phyloP scores from a whole-genome alignment of 164 flowering plant genomes.

The Santalum album region DNA sequence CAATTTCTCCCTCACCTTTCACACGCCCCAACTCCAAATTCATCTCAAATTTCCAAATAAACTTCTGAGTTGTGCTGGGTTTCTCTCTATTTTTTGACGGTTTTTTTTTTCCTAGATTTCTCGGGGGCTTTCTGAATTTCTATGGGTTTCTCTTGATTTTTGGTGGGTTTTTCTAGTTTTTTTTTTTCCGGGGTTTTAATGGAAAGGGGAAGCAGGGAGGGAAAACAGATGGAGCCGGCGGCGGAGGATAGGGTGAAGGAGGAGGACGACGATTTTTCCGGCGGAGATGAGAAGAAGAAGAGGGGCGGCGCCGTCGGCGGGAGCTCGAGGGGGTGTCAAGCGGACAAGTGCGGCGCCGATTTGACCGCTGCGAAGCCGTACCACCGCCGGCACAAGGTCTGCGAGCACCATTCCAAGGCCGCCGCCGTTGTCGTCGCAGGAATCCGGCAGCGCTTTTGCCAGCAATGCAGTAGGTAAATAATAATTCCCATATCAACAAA shows the following conservation, averaged over 20 bases:
- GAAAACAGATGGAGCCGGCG: too few species aligned
- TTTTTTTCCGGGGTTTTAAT: neutral
- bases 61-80: neutral
- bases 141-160: neutral
- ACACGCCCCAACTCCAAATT: neutral
- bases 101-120: neutral
- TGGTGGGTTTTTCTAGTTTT: too few species aligned
- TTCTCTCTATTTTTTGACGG: too few species aligned
- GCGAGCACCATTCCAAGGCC: slow-evolving; percentile 48
- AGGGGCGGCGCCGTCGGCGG: slow-evolving; percentile 7
- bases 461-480: slow-evolving; percentile 50
- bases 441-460: slow-evolving; percentile 41
- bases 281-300: slow-evolving; percentile 12
- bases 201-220: slow-evolving; percentile 1
- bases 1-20: too few species aligned
- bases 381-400: slow-evolving; percentile 45
- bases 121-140: neutral
- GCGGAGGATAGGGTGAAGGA: slow-evolving; percentile 1
- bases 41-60: neutral
- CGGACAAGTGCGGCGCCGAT: slow-evolving; percentile 37
- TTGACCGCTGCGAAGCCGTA: slow-evolving; percentile 41
- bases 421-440: slow-evolving; percentile 38
- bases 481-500: too few species aligned
- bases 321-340: slow-evolving; percentile 30
- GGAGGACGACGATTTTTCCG: slow-evolving; percentile 1